Evolutionary conservation across 2,329 filamentous ascomycete species (phyloP), one percentile per base, ranked within the genome.

Genomic region (Onygenales sp.): DNA sequence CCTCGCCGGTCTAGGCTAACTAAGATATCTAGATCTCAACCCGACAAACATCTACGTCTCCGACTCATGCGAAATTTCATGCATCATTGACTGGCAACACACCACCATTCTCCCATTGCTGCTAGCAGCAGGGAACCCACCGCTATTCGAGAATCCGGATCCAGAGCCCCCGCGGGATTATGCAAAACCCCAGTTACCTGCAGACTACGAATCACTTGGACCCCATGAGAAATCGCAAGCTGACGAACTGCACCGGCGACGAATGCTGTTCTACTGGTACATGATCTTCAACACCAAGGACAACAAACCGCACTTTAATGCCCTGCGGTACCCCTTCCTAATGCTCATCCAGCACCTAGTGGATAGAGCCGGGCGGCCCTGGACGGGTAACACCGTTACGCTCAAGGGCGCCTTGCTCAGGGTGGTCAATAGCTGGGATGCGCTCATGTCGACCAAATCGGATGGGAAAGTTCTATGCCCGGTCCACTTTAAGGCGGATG

Each of bases 11-110:
- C 36, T 39, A 10, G 36, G 9, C 13, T 3, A 39, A 39, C 13
- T 9, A 39, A 10, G 13, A 39, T 39, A n/a, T 39, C 7, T 27
- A 64, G 61, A 62, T 40, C 58, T 64, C 13, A 60, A 53, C 45
- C 62, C 59, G 13, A 56, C 44, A 36, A 63, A 64, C 50, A 51
- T 63, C 37, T 62, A 59, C 47, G 44, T 63, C 2, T 56, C 60
- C 2, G 57, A 61, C 14, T 56, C 57, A 13, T 55, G 55, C 42
- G 54, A 55, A 17, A 27, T 62, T 31, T 57, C 58, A 34, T 62
- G 46, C 27, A 58, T 64, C 8, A 61, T 63, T 43, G 61, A 61
- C 46, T 65, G 62, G 64, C 63, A 65, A 42, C 59, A 65, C 51
- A 59, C 61, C 6, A 48, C 48, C 6, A 44, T 62, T 34, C 52